phyloP scores from a whole-genome alignment of 306 rosid genomes.

The Vigna angularis region DNA sequence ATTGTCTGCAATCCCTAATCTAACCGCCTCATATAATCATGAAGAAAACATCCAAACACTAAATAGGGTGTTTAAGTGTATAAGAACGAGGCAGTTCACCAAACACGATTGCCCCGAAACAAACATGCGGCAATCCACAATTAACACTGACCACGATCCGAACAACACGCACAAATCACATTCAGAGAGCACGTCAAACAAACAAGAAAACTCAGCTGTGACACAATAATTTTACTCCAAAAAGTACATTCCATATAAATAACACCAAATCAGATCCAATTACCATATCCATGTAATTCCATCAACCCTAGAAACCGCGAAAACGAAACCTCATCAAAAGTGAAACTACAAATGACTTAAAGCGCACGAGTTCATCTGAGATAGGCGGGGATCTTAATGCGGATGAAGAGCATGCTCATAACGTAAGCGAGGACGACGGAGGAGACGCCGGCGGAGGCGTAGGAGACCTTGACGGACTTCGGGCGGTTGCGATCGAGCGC shows the following conservation, averaged over 20 bases:
- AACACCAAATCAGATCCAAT: constrained; percentile 29
- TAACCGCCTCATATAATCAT: background rate
- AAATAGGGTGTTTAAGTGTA: background rate
- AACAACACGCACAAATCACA: background rate
- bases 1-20: constrained; percentile 1
- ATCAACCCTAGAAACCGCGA: constrained; percentile 34
- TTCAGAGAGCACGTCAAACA: constrained; percentile 25
- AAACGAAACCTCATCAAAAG: background rate
- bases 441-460: constrained; percentile 78
- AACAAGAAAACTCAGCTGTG: background rate
- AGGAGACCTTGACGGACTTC: constrained; percentile 73
- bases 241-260: constrained; percentile 24
- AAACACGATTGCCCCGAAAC: background rate
- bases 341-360: constrained; percentile 25
- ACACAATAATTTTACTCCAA: background rate
- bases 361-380: constrained; percentile 52
- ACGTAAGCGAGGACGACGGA: constrained; percentile 72
- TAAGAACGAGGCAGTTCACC: background rate
- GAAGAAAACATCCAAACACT: background rate
- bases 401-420: constrained; percentile 94
- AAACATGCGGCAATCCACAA: constrained; percentile 23
- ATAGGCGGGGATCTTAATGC: constrained; percentile 95
- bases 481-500: constrained; percentile 85
- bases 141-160: background rate
- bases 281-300: constrained; percentile 12